Base-by-base conservation (phyloP, 2,329 filamentous ascomycete species). In the Metarhizium anisopliae region DNA sequence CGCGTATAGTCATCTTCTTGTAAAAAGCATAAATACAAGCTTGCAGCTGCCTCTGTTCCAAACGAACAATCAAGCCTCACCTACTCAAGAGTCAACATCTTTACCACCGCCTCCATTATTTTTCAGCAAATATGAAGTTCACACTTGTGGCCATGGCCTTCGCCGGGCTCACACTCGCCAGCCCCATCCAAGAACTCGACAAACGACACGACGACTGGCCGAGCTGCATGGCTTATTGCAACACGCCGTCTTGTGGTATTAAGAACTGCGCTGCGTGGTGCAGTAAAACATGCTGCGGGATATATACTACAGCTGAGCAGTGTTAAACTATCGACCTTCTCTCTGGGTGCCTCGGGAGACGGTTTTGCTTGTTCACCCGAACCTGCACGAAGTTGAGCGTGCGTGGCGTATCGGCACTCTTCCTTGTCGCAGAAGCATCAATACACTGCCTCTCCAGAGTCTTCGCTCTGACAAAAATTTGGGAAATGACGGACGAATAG, bases 211-310 rank as follows among this genome's bases (percentile, higher is more conserved):
- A 18, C 20, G 55, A 57, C 49, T 57, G 8, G 2, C 10, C 10
- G 6, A 52, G 55, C 14, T 57, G 55, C n/a, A 57, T 57, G 55
- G 18, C 36, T 20, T 35, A 20, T 38, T 57, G 55, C 52, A 52
- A 52, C 18, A 54, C 55, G n/a, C 52, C 55, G 30, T 25, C 18
- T 14, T 57, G 55, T 32, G 55, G 30, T 1, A 55, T 57, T 6
- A 55, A 55, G 14, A 11, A 57, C 18, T 57, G 55, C 20, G 52
- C 52, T 7, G 16, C 43, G 10, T 57, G 55, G 55, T 57, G 55
- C 52, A 18, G 6, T 4, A 16, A 10, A 0, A 16, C 50, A 18
- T 57, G 55, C 42, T 57, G 55, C 47, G 0, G 4, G 13, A 10
- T 14, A 14, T 53, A 43, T 6, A 13, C 40, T 43, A 1, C 1